These are phyloP conservation scores for Candida insectalens DNA, from an alignment of 805 yeast species.

Conservation along the genomic window DNA sequence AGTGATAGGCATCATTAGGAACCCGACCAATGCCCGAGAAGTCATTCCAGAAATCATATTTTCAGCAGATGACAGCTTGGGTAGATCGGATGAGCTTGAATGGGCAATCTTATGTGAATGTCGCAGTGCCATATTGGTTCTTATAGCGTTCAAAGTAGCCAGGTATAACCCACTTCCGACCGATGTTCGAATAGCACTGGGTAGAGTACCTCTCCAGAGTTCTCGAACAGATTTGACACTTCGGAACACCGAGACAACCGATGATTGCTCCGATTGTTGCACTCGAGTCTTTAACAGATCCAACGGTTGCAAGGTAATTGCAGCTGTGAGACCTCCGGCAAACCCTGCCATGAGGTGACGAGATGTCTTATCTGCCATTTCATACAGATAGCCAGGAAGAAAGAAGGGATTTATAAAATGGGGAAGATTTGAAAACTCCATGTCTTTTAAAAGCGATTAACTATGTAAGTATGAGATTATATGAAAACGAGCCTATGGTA, in stretches of 20 bases:
- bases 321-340: conserved; percentile 73
- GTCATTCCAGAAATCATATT: conserved; percentile 71
- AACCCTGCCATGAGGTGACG: conserved; percentile 74
- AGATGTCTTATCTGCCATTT: conserved; percentile 8
- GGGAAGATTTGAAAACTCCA: too few species aligned
- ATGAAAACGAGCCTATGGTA: too few species aligned
- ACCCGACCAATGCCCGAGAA: conserved; percentile 75
- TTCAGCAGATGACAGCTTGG: conserved; percentile 58
- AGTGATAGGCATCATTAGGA: conserved; percentile 90
- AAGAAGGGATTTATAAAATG: too few species aligned
- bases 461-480: too few species aligned
- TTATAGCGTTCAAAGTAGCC: conserved; percentile 53
- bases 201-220: conserved; percentile 90
- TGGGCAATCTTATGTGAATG: conserved; percentile 2
- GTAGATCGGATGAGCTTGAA: conserved; percentile 38
- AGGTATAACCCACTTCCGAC: conserved; percentile 85
- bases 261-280: conserved; percentile 43
- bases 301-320: conserved; percentile 77
- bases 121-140: conserved; percentile 47
- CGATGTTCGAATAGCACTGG: conserved; percentile 84
- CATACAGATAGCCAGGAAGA: too few species aligned
- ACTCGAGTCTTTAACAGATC: conserved; percentile 83
- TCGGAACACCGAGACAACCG: conserved; percentile 24
- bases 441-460: too few species aligned
- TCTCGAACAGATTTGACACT: conserved; percentile 35